Evolutionary conservation across 1,284 basidiomycete genomes (phyloP).

Genomic region (Uromyces viciae-fabae): DNA sequence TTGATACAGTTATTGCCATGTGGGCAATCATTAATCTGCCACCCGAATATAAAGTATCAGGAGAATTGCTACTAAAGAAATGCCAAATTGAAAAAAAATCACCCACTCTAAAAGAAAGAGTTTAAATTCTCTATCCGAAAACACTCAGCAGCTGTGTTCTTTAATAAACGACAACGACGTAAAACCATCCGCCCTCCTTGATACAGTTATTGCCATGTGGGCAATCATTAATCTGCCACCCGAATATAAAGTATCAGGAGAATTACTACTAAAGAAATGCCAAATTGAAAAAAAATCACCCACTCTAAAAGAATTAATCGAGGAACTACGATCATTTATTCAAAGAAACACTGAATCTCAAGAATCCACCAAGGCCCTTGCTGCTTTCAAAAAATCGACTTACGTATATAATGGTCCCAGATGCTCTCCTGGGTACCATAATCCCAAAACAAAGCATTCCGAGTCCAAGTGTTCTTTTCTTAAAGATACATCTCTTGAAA

Average conservation of each 20-base stretch:
- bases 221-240: not conserved
- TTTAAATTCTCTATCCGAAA: too few species aligned
- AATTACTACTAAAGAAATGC: not conserved
- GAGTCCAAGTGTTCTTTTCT: not conserved
- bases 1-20: not conserved
- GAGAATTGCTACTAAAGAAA: not conserved
- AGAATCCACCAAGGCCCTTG: not conserved
- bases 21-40: not conserved
- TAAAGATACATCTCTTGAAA: not conserved
- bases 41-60: not conserved
- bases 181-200: too few species aligned
- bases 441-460: not conserved
- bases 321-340: not conserved
- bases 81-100: not conserved
- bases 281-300: not conserved
- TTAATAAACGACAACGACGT: too few species aligned
- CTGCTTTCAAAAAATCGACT: not conserved
- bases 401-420: not conserved
- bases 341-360: not conserved
- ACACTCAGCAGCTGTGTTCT: too few species aligned
- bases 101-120: not conserved
- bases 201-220: too few species aligned
- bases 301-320: not conserved
- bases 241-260: not conserved
- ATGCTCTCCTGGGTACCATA: not conserved